Evolutionary conservation across 1,284 basidiomycete genomes (phyloP).

Genomic region (Ganoderma lingzhi): DNA sequence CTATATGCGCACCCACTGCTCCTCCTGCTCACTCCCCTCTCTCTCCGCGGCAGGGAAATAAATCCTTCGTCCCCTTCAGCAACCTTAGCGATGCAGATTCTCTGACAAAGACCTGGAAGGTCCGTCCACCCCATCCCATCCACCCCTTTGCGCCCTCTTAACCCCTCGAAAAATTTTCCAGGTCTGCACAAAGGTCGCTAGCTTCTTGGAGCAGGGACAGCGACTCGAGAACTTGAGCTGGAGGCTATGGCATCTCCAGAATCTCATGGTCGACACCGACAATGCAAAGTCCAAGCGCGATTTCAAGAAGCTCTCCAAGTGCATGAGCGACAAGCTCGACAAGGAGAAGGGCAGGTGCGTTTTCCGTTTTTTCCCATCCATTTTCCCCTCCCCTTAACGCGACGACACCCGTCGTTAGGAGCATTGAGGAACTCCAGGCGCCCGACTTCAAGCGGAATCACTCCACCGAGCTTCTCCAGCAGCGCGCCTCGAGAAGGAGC

Average conservation of each 20-base stretch:
- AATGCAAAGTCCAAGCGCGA: conserved; percentile 86
- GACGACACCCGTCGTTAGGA: conserved; percentile 49
- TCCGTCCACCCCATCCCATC: conserved; percentile 35
- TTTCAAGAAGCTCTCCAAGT: conserved; percentile 85
- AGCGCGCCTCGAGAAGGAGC: conserved; percentile 83
- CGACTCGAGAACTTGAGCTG: conserved; percentile 87
- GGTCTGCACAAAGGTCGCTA: conserved; percentile 87
- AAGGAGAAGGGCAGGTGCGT: conserved; percentile 83
- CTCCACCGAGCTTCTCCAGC: conserved; percentile 77
- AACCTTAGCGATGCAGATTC: conserved; percentile 84
- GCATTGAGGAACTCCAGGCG: conserved; percentile 81
- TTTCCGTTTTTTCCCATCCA: neutral
- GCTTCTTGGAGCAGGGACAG: conserved; percentile 86
- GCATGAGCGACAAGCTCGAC: conserved; percentile 87
- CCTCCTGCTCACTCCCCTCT: conserved; percentile 34
- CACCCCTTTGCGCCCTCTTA: conserved; percentile 8
- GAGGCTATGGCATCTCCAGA: conserved; percentile 89
- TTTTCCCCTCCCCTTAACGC: conserved; percentile 19
- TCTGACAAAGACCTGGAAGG: conserved; percentile 89
- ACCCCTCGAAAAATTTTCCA: conserved; percentile 39
- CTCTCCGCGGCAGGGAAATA: conserved; percentile 72
- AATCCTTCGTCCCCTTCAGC: conserved; percentile 89
- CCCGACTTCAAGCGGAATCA: conserved; percentile 79
- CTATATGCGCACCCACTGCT: conserved; percentile 19
- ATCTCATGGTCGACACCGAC: conserved; percentile 86